phyloP scores from a whole-genome alignment of 2,329 filamentous ascomycete species.

The Monosporascus sp. region DNA sequence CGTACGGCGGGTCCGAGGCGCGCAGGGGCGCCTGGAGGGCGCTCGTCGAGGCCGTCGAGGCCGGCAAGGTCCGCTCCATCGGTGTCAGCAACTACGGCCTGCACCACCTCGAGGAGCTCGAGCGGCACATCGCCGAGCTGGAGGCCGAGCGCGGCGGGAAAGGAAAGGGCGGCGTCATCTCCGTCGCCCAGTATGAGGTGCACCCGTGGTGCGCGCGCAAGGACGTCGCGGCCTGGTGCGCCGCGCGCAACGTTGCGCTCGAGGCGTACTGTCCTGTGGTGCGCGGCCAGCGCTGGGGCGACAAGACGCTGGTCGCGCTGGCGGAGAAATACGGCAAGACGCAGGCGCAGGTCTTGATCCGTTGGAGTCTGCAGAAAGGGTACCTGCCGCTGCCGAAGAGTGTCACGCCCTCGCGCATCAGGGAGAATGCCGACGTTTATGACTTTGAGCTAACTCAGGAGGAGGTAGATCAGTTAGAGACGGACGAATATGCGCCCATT shows the following conservation, averaged over 20 bases:
- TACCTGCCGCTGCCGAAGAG: slow-evolving; percentile 71
- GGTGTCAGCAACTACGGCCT: slow-evolving; percentile 63
- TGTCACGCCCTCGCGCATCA: slow-evolving; percentile 61
- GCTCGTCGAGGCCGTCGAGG: slow-evolving; percentile 58
- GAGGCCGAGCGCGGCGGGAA: slow-evolving; percentile 55
- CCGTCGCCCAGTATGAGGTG: slow-evolving; percentile 82
- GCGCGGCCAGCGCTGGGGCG: slow-evolving; percentile 64
- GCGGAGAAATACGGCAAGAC: slow-evolving; percentile 68
- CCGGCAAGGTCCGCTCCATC: slow-evolving; percentile 55
- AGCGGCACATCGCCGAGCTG: slow-evolving; percentile 54
- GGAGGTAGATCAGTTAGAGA: slow-evolving; percentile 46
- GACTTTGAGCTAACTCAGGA: slow-evolving; percentile 51
- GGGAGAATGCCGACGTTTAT: slow-evolving; percentile 54
- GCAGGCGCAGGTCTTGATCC: slow-evolving; percentile 70
- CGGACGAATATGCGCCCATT: slow-evolving; percentile 47
- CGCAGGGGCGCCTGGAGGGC: slow-evolving; percentile 59
- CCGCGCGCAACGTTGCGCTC: slow-evolving; percentile 54
- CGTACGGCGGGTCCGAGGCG: slow-evolving; percentile 50
- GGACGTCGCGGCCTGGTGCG: slow-evolving; percentile 76
- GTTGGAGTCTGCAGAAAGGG: slow-evolving; percentile 78
- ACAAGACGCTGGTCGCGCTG: slow-evolving; percentile 58
- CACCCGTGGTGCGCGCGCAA: slow-evolving; percentile 81
- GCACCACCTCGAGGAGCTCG: slow-evolving; percentile 56
- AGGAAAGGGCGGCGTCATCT: slow-evolving; percentile 66
- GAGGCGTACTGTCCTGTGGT: slow-evolving; percentile 61